Evolutionary conservation across 2,329 filamentous ascomycete species (phyloP), one percentile per base, ranked within the genome.

Genomic region (Beauveria rudraprayagi): DNA sequence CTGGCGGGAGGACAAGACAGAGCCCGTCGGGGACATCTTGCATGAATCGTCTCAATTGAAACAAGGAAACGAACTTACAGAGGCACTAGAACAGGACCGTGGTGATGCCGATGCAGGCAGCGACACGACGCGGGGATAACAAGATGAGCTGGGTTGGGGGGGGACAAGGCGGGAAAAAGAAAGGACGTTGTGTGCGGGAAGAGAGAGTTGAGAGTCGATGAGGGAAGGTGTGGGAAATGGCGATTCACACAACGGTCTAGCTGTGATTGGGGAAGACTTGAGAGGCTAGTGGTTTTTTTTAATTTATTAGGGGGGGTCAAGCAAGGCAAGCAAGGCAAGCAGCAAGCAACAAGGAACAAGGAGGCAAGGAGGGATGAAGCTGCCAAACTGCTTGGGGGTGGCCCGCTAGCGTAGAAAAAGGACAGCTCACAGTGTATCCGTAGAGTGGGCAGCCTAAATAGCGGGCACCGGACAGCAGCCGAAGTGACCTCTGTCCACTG

Each of bases 171-270:
- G 56, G 37, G n/a, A 53, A 51, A 59, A 52, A 52, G 47, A 60
- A 41, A 28, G 28, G 26, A 43, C 24, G 47, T 19, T 43, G 47
- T 37, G 44, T 56, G 50, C 28, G 30, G 19, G 50, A 55, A 53
- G 43, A 51, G 50, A 50, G 48, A 51, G 48, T 14, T 28, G 48
- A 43, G n/a, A 47, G 54, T 41, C 24, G 41, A 53, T n/a, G 51
- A 47, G 56, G 37, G 57, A 62, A 60, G 53, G 56, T 53, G 59
- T 58, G 60, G 60, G 60, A 61, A 61, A 63, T 61, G 62, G 62
- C 54, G 59, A 48, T 51, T 30, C 28, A 24, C 54, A 52, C 50
- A 56, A 56, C 47, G 52, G 48, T 56, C 60, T 46, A n/a, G 16
- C n/a, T 19, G n/a, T 60, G 58, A 60, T 56, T 61, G 59, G 59